Base-by-base conservation (phyloP, 345 rosid genomes). In the Hypericum androsaemum region DNA sequence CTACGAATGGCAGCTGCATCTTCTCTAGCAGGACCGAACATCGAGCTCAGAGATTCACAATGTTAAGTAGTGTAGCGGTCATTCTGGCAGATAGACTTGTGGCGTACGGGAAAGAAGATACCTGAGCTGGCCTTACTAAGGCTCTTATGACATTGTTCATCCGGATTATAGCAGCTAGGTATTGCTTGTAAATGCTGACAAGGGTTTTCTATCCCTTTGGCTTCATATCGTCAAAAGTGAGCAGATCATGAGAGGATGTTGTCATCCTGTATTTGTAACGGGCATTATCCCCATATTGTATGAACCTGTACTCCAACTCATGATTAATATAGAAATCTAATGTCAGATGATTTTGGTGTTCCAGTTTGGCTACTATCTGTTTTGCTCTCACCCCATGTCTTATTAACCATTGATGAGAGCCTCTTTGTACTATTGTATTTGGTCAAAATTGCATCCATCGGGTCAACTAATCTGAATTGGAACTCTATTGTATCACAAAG, bases 151-250 rank as follows among this genome's bases (percentile, higher is more conserved):
- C 51, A 50, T n/a, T 53, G 54, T 67, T 39, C 43, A 10, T 54
- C 71, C 14, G 50, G 47, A 43, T 36, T 28, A 48, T 58, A 67
- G 74, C 62, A 54, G 61, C 42, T 72, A 67, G 61, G 13, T 22
- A n/a, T 64, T 76, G 67, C 46, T 60, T 72, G 76, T 65, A 74
- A 61, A 62, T 58, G 64, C 6, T 8, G 8, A 28, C 43, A 32
- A 32, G 7, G 12, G 32, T 5, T 17, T 28, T 15, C 0, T 11
- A 12, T 39, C 12, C 46, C 6, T 46, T 7, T 11, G 51, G 6
- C 48, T 10, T 45, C 6, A 11, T 50, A 10, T 45, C 22, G 10
- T 39, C 13, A 12, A 46, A 52, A 53, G 59, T 42, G 16, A 37
- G 50, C 37, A 35, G 51, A 43, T 62, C 39, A 28, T 11, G 13